Conservation (phyloP, 2,329 filamentous ascomycete species). For the Coleophoma crateriformis region DNA sequence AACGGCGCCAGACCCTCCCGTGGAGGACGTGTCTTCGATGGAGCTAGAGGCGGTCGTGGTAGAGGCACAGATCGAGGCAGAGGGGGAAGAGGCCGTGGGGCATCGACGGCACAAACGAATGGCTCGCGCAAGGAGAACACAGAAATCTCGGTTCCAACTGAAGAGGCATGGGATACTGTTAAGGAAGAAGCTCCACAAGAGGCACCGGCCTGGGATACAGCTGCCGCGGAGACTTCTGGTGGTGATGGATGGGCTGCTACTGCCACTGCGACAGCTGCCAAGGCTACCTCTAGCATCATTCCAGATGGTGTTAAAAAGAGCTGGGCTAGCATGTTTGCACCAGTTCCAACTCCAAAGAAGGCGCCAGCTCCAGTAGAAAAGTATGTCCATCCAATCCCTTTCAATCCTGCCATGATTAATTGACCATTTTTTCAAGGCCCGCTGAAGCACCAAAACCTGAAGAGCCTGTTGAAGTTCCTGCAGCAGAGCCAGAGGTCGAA, state of each 20-base stretch:
- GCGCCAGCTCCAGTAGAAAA: constrained; percentile 35
- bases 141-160: constrained; percentile 60
- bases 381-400: constrained; percentile 14
- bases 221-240: constrained; percentile 28
- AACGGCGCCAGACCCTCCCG: constrained; percentile 45
- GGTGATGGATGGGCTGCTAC: constrained; percentile 28
- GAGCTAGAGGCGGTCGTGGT: constrained; percentile 54
- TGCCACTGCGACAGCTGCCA: constrained; percentile 31
- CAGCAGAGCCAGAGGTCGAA: constrained; percentile 27
- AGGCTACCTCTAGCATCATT: constrained; percentile 28
- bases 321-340: constrained; percentile 72
- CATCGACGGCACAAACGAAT: constrained; percentile 55
- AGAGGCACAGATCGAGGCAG: constrained; percentile 58
- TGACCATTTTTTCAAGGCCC: constrained; percentile 12
- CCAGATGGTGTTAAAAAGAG: constrained; percentile 45
- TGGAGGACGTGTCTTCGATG: constrained; percentile 56
- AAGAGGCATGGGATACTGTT: constrained; percentile 58
- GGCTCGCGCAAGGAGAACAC: constrained; percentile 54
- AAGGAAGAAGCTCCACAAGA: constrained; percentile 33
- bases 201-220: constrained; percentile 28
- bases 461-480: constrained; percentile 40
- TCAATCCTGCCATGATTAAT: constrained; percentile 13
- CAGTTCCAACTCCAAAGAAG: constrained; percentile 47
- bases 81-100: constrained; percentile 54
- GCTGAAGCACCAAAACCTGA: constrained; percentile 31